These are phyloP conservation scores for Colletotrichum sp. DNA, from an alignment of 2,329 filamentous ascomycete species.

Conservation along the genomic window DNA sequence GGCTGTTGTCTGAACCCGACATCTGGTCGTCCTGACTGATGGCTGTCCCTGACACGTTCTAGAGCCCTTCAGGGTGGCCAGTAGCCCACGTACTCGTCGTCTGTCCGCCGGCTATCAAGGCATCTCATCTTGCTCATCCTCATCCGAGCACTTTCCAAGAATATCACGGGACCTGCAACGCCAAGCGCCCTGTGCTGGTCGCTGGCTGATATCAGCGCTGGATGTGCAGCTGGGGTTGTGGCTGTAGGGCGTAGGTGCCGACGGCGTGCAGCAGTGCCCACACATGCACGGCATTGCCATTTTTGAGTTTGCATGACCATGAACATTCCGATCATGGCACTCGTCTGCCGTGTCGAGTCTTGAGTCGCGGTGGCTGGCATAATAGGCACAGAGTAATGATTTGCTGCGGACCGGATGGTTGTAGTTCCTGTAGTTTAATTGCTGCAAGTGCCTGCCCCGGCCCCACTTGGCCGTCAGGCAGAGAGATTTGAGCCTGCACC, in stretches of 20 bases:
- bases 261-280: not conserved
- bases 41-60: not conserved
- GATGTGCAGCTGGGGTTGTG: not conserved
- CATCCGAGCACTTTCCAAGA: not conserved
- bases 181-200: not conserved
- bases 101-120: not conserved
- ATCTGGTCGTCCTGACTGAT: not conserved
- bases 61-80: not conserved
- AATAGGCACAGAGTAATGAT: not conserved
- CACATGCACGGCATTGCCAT: not conserved
- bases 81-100: not conserved
- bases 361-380: not conserved
- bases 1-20: not conserved
- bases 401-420: not conserved
- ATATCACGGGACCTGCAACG: not conserved
- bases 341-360: not conserved
- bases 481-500: not conserved
- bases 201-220: not conserved
- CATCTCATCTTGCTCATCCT: not conserved
- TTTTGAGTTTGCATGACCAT: not conserved
- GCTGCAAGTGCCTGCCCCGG: not conserved
- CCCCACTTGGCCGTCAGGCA: not conserved
- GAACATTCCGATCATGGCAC: not conserved
- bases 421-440: not conserved
- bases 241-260: not conserved